These are phyloP conservation scores for Mycena pura DNA, from an alignment of 768 basidiomycete species.

Conservation along the genomic window DNA sequence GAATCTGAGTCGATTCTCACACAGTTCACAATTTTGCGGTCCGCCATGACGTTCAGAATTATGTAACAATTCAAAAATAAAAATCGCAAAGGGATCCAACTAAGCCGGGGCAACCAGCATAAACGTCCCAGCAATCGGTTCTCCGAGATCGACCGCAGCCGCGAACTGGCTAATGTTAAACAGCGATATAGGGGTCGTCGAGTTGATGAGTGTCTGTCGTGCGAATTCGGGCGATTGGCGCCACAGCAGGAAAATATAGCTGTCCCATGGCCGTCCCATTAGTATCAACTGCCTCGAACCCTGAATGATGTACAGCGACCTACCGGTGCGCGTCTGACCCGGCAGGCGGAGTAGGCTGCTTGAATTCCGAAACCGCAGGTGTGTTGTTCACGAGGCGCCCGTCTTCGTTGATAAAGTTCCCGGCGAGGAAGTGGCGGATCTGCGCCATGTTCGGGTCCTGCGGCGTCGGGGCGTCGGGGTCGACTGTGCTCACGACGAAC, in stretches of 20 bases:
- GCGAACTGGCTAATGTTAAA: conserved; percentile 57
- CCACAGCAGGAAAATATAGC: conserved; percentile 57
- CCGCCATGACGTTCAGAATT: no score
- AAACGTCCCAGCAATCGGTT: conserved; percentile 56
- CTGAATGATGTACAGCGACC: conserved; percentile 10
- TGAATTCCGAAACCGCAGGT: conserved; percentile 48
- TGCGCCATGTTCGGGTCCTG: conserved; percentile 48
- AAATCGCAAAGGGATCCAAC: no score
- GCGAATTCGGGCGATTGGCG: conserved; percentile 50
- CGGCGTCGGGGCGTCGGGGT: conserved; percentile 61
- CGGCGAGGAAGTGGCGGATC: conserved; percentile 56
- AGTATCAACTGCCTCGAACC: background rate
- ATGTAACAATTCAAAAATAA: no score
- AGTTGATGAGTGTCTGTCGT: conserved; percentile 45
- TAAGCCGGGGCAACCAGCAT: conserved; percentile 54
- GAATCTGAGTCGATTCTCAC: no score
- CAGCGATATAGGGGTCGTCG: conserved; percentile 38
- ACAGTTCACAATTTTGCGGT: no score
- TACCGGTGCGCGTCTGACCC: conserved; percentile 52
- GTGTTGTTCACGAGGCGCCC: conserved; percentile 44
- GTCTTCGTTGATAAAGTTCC: conserved; percentile 41
- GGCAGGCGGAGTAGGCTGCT: conserved; percentile 49
- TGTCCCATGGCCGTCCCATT: conserved; percentile 28
- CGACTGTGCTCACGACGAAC: conserved; percentile 54
- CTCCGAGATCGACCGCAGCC: conserved; percentile 46